A percentile compares a stretch with the other conserved stretches of the same genome.
Evolutionary conservation across 768 basidiomycete species (phyloP).

Genomic region (Xanthoconium stramineum): DNA sequence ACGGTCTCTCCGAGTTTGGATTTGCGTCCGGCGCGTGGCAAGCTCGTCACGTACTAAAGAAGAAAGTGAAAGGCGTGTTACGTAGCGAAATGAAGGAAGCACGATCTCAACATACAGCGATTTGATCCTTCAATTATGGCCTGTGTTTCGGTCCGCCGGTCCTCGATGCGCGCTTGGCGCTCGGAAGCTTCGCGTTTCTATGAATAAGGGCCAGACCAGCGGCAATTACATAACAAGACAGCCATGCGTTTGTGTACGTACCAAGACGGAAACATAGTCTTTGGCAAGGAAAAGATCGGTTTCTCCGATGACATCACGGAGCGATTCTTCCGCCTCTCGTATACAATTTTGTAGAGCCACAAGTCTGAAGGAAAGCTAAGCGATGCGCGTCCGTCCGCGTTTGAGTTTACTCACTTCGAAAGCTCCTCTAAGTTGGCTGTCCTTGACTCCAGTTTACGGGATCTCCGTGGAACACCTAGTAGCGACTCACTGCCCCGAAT

Average conservation of each 20-base stretch:
- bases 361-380: constrained; percentile 37
- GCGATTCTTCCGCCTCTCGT: constrained; percentile 46
- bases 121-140: constrained; percentile 42
- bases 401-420: constrained; percentile 51
- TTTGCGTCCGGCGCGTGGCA: constrained; percentile 39
- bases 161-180: constrained; percentile 52
- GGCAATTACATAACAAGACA: constrained; percentile 24
- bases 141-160: constrained; percentile 43
- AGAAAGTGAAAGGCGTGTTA: constrained; percentile 11
- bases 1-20: constrained; percentile 45
- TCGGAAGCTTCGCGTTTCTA: constrained; percentile 72
- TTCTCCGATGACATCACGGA: constrained; percentile 45
- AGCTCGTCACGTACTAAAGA: constrained; percentile 43
- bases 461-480: constrained; percentile 17
- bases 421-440: constrained; percentile 68
- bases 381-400: neutral
- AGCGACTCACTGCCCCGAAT: constrained; percentile 12
- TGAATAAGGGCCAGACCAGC: constrained; percentile 21
- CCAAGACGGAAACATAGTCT: constrained; percentile 40
- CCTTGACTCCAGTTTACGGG: constrained; percentile 31
- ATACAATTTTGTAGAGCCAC: constrained; percentile 52
- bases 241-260: constrained; percentile 24
- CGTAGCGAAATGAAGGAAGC: constrained; percentile 22
- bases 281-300: constrained; percentile 46
- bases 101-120: constrained; percentile 40